Conservation (phyloP, 345 rosid genomes). For the Noccaea bulbosa region DNA sequence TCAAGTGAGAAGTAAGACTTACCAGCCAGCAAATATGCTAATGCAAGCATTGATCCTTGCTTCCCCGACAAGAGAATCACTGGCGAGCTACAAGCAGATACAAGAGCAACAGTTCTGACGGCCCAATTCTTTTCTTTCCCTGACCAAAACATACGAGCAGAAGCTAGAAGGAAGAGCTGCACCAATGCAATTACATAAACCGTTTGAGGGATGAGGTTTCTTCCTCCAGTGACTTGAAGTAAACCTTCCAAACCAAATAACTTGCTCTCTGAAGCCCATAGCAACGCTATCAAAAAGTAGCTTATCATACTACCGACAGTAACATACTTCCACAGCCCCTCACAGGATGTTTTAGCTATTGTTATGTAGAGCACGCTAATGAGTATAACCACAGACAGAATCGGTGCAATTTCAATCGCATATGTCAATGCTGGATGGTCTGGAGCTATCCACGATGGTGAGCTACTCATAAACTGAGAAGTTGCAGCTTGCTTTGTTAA, state of each 20-base stretch:
- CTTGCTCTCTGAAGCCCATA: slow-evolving; percentile 71
- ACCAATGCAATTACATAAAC: slow-evolving; percentile 59
- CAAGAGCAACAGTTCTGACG: slow-evolving; percentile 52
- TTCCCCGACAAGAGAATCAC: slow-evolving; percentile 74
- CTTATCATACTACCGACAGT: slow-evolving; percentile 56
- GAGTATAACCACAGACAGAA: slow-evolving; percentile 52
- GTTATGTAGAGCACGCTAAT: slow-evolving; percentile 52
- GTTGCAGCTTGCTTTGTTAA: slow-evolving; percentile 92
- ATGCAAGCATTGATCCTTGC: slow-evolving; percentile 79
- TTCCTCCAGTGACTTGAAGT: slow-evolving; percentile 50
- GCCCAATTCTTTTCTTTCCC: slow-evolving; percentile 46
- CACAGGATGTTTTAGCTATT: slow-evolving; percentile 34
- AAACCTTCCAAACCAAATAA: slow-evolving; percentile 43
- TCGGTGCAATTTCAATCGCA: slow-evolving; percentile 59
- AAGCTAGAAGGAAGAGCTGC: slow-evolving; percentile 61
- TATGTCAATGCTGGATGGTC: slow-evolving; percentile 58
- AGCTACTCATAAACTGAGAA: slow-evolving; percentile 70
- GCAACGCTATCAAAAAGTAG: slow-evolving; percentile 71
- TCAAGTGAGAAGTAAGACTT: slow-evolving; percentile 27
- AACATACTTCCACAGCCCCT: slow-evolving; percentile 55
- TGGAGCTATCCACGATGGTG: slow-evolving; percentile 70
- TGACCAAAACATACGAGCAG: slow-evolving; percentile 36
- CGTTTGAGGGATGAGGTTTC: slow-evolving; percentile 59
- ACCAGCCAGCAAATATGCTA: slow-evolving; percentile 77
- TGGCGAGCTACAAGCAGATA: slow-evolving; percentile 81